Conservation (phyloP, 2,329 filamentous ascomycete species). For the Fusarium sp. region DNA sequence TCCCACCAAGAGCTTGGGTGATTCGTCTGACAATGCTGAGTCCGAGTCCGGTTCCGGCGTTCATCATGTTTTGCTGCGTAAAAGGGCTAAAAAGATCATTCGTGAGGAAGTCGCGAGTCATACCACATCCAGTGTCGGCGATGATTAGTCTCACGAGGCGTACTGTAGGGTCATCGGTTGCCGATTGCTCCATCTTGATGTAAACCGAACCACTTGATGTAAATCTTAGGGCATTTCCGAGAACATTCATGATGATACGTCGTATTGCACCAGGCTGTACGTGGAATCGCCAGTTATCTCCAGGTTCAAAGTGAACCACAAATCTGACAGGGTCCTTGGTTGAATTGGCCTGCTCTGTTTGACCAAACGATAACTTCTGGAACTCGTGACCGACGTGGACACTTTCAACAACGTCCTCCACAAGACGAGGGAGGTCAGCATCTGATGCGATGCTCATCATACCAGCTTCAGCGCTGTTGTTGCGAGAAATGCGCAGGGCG, state of each 20-base stretch:
- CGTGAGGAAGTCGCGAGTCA: not conserved
- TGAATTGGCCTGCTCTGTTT: not conserved
- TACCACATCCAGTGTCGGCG: slow-evolving; percentile 1
- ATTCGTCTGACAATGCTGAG: not conserved
- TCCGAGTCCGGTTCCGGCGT: not conserved
- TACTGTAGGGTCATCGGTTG: not conserved
- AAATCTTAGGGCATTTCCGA: not conserved
- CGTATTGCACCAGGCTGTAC: not conserved
- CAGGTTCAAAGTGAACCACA: not conserved
- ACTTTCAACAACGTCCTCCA: slow-evolving; percentile 1
- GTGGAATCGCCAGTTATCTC: not conserved
- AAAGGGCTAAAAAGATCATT: not conserved
- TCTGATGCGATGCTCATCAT: not conserved
- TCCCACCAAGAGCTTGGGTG: not conserved
- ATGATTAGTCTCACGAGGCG: not conserved
- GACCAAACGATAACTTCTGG: not conserved
- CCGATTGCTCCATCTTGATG: not conserved
- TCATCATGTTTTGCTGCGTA: not conserved
- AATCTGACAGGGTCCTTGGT: not conserved
- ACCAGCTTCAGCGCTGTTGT: not conserved
- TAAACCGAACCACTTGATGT: not conserved
- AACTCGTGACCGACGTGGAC: not conserved
- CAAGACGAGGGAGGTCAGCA: not conserved
- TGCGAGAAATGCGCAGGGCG: not conserved
- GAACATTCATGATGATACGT: not conserved